Evolutionary conservation across 495 filamentous ascomycete genomes (phyloP).

Genomic region (Chlorociboria aeruginascens): DNA sequence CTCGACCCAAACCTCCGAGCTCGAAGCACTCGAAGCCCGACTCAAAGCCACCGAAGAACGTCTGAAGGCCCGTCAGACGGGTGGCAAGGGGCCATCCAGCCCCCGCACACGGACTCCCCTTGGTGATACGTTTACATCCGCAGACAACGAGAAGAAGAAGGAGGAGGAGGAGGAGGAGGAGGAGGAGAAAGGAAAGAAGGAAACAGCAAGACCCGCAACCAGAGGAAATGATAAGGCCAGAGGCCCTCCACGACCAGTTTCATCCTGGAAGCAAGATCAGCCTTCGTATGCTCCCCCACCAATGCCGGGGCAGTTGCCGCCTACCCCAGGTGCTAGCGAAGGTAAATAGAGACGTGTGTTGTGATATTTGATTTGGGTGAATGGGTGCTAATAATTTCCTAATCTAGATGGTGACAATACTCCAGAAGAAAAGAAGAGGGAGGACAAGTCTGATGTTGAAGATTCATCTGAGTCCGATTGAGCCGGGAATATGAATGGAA

Average conservation of each 20-base stretch:
- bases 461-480: too few species aligned
- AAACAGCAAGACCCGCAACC: slow-evolving; percentile 6
- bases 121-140: slow-evolving; percentile 21
- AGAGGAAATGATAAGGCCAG: slow-evolving; percentile 18
- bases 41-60: slow-evolving; percentile 77
- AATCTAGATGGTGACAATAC: too few species aligned
- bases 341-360: slow-evolving; percentile 28
- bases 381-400: too few species aligned
- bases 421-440: too few species aligned
- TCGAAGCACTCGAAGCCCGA: slow-evolving; percentile 72
- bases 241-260: slow-evolving; percentile 9
- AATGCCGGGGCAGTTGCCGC: slow-evolving; percentile 38
- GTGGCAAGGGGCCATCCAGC: slow-evolving; percentile 9
- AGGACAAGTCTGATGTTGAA: too few species aligned
- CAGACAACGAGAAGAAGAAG: slow-evolving; percentile 8
- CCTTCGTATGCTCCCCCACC: slow-evolving; percentile 25
- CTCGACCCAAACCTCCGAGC: slow-evolving; percentile 60
- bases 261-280: slow-evolving; percentile 1
- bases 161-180: slow-evolving; percentile 11
- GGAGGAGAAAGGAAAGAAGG: slow-evolving; percentile 15
- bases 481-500: too few species aligned
- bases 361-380: too few species aligned
- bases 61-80: slow-evolving; percentile 6
- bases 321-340: slow-evolving; percentile 45
- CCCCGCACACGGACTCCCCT: slow-evolving; percentile 22